Percentiles rank a stretch among this genome's conserved stretches.
These are phyloP conservation scores for Coniella lustricola DNA, from an alignment of 2,329 filamentous ascomycete genomes.

Conservation along the genomic window DNA sequence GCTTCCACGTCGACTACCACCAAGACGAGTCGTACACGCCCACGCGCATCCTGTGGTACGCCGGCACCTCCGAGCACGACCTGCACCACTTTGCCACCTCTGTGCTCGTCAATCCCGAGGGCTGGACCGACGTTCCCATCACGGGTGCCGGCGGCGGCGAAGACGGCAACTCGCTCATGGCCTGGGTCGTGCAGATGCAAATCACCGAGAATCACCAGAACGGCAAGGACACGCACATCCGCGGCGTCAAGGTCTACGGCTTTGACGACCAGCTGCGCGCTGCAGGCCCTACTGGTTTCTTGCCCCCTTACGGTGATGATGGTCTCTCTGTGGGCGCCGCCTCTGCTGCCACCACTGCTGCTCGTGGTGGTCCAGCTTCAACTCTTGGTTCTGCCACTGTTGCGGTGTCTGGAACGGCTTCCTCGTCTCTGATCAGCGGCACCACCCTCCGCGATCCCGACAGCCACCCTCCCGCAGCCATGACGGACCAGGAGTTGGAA, in stretches of 20 bases:
- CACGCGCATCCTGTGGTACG: constrained; percentile 81
- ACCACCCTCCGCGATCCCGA: constrained; percentile 16
- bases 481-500: constrained; percentile 28
- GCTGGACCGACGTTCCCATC: constrained; percentile 82
- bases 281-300: constrained; percentile 22
- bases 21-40: constrained; percentile 96
- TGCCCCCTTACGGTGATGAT: constrained; percentile 27
- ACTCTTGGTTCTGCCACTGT: too few relatives aligned
- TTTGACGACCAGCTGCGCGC: constrained; percentile 44
- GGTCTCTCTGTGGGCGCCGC: too few relatives aligned
- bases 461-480: constrained; percentile 24
- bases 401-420: too few relatives aligned
- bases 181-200: constrained; percentile 83
- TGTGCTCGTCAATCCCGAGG: constrained; percentile 68
- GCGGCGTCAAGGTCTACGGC: constrained; percentile 81
- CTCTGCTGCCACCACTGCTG: too few relatives aligned
- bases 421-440: too few relatives aligned
- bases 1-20: constrained; percentile 85
- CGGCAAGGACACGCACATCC: constrained; percentile 96
- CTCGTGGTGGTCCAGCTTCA: too few relatives aligned
- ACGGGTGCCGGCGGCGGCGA: constrained; percentile 47
- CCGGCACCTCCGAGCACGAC: constrained; percentile 86
- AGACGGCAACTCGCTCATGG: constrained; percentile 69
- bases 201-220: constrained; percentile 98
- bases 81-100: constrained; percentile 81